A percentile compares a stretch with the other conserved stretches of the same genome.
Evolutionary conservation across 148 eudicot genomes (phyloP).

Genomic region (Oxyria digyna): DNA sequence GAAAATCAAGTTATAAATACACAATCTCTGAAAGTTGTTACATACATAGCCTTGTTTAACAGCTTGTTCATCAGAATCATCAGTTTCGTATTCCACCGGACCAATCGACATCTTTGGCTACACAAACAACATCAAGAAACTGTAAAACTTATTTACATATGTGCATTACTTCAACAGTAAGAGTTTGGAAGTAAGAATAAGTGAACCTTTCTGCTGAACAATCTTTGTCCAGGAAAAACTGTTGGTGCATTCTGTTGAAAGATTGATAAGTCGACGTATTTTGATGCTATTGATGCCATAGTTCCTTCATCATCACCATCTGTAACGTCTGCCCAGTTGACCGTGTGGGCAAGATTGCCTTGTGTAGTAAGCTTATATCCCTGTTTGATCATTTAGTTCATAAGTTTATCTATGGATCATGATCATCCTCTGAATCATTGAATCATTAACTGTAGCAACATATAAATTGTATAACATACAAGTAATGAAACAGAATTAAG

Average conservation of each 20-base stretch:
- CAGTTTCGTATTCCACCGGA: constrained; percentile 8
- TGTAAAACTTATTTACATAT: constrained; percentile 1
- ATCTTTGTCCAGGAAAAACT: neutral
- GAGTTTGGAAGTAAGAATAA: neutral
- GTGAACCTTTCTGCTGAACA: neutral
- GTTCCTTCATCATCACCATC: neutral
- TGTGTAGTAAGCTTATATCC: constrained; percentile 7
- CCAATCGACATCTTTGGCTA: neutral
- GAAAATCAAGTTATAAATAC: neutral
- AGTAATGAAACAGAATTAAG: too few species aligned
- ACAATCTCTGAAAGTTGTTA: neutral
- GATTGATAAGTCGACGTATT: neutral
- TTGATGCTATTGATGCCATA: neutral
- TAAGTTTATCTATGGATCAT: neutral
- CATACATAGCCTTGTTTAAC: constrained; percentile 79
- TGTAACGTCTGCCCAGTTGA: neutral
- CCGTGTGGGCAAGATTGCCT: neutral
- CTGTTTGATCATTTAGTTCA: neutral
- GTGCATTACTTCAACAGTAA: neutral
- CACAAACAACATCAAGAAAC: constrained; percentile 17
- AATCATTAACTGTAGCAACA: too few species aligned
- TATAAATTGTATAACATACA: too few species aligned
- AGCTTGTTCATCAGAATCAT: constrained; percentile 33
- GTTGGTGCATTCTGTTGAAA: neutral
- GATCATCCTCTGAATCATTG: too few species aligned